A percentile compares a stretch with the other conserved stretches of the same genome.
Evolutionary conservation across 176 grass and related monocot species (phyloP).

Genomic region (Rhipidocladum racemiflorum): DNA sequence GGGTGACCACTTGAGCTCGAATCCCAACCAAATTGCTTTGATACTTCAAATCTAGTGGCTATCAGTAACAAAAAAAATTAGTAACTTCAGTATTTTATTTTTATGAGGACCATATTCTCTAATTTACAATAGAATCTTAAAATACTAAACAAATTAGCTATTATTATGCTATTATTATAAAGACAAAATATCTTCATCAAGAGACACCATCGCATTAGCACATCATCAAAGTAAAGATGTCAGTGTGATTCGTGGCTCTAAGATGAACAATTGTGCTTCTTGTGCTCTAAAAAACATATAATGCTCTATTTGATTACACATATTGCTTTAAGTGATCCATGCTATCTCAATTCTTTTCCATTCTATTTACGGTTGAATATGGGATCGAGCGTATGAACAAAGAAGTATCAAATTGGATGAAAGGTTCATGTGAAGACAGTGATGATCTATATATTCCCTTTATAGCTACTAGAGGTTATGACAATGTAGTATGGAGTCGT

Average conservation of each 20-base stretch:
- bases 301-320: neutral
- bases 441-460: constrained; percentile 56
- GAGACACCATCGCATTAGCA: too few relatives aligned
- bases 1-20: too few relatives aligned
- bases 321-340: neutral
- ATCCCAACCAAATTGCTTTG: too few relatives aligned
- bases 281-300: neutral
- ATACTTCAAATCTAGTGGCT: too few relatives aligned
- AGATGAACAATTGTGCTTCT: neutral
- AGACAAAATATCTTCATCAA: too few relatives aligned
- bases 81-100: too few relatives aligned
- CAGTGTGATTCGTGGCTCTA: neutral
- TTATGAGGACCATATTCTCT: too few relatives aligned
- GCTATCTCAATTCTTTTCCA: neutral
- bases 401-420: constrained; percentile 86
- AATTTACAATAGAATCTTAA: too few relatives aligned
- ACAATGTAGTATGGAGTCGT: constrained; percentile 87
- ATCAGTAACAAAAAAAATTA: too few relatives aligned
- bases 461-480: constrained; percentile 87
- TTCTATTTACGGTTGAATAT: constrained; percentile 80
- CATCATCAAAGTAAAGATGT: too few relatives aligned
- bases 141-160: too few relatives aligned
- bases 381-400: constrained; percentile 82
- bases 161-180: too few relatives aligned
- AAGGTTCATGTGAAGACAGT: constrained; percentile 43